phyloP scores from a whole-genome alignment of 306 rosid species.

The Alnus rubra region DNA sequence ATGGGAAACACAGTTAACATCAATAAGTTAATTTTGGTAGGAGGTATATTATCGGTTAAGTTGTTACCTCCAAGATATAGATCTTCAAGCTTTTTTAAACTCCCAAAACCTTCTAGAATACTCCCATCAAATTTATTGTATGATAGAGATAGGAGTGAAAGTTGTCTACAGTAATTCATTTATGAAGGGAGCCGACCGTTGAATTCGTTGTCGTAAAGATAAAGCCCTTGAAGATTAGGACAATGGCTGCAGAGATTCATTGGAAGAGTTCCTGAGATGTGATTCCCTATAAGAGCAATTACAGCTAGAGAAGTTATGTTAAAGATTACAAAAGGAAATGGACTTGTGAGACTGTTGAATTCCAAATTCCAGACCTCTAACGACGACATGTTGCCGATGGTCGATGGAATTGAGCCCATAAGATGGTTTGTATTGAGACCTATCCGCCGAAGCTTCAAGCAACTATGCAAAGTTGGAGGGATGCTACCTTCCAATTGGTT shows the following conservation, averaged over 20 bases:
- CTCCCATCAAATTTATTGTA: too few relatives aligned
- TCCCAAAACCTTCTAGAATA: too few relatives aligned
- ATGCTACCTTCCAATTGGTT: neutral
- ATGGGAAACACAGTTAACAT: neutral
- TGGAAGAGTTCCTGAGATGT: neutral
- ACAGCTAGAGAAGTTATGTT: neutral
- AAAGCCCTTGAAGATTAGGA: neutral
- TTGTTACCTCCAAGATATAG: too few relatives aligned
- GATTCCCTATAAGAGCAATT: neutral
- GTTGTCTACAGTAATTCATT: neutral
- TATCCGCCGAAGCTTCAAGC: neutral
- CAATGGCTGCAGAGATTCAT: neutral
- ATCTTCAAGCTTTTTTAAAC: too few relatives aligned
- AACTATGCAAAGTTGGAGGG: neutral
- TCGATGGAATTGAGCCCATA: too few relatives aligned
- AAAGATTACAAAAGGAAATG: neutral
- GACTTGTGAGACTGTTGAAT: too few relatives aligned
- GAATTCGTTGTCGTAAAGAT: neutral
- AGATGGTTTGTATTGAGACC: too few relatives aligned
- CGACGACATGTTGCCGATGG: too few relatives aligned
- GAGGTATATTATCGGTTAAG: neutral
- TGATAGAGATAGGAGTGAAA: neutral
- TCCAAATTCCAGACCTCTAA: too few relatives aligned
- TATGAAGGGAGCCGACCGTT: neutral
- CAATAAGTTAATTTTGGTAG: neutral